Base-by-base conservation (phyloP, 805 yeast species). In the Saccharomycopsis babjevae region DNA sequence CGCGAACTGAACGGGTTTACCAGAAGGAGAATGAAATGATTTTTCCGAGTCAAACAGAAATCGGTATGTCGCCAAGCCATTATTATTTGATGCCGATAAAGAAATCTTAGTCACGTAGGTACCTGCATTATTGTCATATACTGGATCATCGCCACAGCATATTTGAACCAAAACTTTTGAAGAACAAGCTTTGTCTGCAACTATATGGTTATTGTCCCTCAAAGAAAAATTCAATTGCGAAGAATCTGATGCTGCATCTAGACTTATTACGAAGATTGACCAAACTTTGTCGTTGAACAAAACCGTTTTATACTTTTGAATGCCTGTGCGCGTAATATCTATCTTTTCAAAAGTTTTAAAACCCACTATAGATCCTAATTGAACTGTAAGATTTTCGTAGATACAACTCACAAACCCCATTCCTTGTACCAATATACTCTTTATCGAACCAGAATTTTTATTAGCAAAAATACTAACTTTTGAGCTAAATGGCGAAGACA, bases 81-180 rank as follows among this genome's bases (percentile, higher is more conserved):
- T 73, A 16, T 77, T 66, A 28, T 77, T 69, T 59, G 87, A 89
- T 20, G 84, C 84, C 39, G 76, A 77, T 15, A 85, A 64, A 0
- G 77, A 65, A 32, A 79, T 83, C 38, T 75, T 76, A 1, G 78
- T 77, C 2, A 80, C 82, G 68, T 85, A 88, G 65, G 77, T 74
- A 50, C 96, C 96, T 50, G 94, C 92, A 22, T 87, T 83, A 52
- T 73, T 66, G 69, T 86, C 92, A 68, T 84, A 84, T 64, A 70
- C 73, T 7, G 73, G 69, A 28, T 78, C 81, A 56, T 70, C 78
- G 10, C 82, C 83, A 60, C 82, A 76, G 11, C 83, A 82, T 36
- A 86, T 65, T 38, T 71, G 69, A 7, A 68, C 69, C 32, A 83
- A 77, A 10, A 83, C 74, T 71, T 71, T 85, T 88, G 18, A 83